Conservation (phyloP, 1,284 basidiomycete genomes). For the Schizophyllum commune region DNA sequence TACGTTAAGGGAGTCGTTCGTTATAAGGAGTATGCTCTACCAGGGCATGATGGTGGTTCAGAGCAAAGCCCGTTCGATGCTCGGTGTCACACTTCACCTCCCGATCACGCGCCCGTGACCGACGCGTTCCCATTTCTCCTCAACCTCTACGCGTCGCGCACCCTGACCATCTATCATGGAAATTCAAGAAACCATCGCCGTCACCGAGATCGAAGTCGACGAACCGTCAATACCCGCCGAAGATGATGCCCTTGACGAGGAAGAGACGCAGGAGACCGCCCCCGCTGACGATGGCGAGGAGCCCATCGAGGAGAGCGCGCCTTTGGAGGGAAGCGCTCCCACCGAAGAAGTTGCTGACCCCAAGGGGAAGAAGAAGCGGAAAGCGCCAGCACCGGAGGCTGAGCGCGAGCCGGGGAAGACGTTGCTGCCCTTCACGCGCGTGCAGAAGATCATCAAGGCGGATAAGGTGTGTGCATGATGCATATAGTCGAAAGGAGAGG, state of each 20-base stretch:
- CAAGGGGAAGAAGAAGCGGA: constrained; percentile 22
- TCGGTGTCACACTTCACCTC: too few species aligned
- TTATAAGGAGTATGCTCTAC: too few species aligned
- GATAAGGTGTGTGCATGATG: constrained; percentile 46
- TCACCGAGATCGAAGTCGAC: neutral
- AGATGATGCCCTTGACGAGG: neutral
- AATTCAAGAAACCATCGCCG: neutral
- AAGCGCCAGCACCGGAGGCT: constrained; percentile 19
- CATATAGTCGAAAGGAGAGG: neutral
- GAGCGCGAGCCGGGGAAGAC: constrained; percentile 56
- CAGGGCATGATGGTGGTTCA: too few species aligned
- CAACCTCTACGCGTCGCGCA: neutral
- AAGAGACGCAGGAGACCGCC: neutral
- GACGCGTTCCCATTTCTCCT: neutral
- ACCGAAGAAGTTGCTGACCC: constrained; percentile 2
- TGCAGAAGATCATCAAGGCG: constrained; percentile 74
- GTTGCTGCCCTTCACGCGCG: constrained; percentile 59
- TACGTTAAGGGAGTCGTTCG: too few species aligned
- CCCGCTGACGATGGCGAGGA: constrained; percentile 11
- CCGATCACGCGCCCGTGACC: neutral
- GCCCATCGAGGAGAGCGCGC: neutral
- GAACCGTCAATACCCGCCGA: neutral
- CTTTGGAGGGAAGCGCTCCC: too few species aligned
- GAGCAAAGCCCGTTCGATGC: too few species aligned
- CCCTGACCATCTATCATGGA: neutral